Percentiles rank a stretch among this genome's conserved stretches.
These are phyloP conservation scores for Staphylotrichum longicolle DNA, from an alignment of 495 filamentous ascomycete genomes.

Conservation along the genomic window DNA sequence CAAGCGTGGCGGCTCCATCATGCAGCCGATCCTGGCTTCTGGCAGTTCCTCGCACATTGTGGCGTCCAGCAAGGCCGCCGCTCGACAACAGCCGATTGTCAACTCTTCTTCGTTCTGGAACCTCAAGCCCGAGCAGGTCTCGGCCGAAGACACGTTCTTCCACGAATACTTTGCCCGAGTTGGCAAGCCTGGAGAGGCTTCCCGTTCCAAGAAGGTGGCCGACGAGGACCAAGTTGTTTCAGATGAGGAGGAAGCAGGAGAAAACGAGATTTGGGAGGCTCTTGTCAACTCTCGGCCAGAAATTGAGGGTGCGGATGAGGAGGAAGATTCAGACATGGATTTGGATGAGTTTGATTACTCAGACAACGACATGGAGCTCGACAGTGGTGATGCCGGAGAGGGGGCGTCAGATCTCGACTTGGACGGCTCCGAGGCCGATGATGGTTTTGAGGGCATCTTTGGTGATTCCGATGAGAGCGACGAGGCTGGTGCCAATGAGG, in stretches of 20 bases:
- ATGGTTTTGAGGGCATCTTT: slow-evolving; percentile 40
- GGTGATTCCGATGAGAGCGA: slow-evolving; percentile 44
- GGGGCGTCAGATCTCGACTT: slow-evolving; percentile 43
- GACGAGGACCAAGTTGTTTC: slow-evolving; percentile 41
- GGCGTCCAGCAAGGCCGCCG: slow-evolving; percentile 52
- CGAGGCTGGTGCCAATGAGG: slow-evolving; percentile 43
- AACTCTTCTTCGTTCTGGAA: slow-evolving; percentile 93
- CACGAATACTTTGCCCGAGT: slow-evolving; percentile 88
- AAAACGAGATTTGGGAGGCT: slow-evolving; percentile 90
- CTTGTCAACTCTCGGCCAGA: slow-evolving; percentile 61
- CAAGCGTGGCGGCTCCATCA: slow-evolving; percentile 77
- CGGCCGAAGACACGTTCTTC: slow-evolving; percentile 94
- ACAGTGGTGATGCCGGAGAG: slow-evolving; percentile 15
- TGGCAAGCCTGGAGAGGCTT: slow-evolving; percentile 58
- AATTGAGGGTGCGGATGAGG: slow-evolving; percentile 56
- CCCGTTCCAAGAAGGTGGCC: slow-evolving; percentile 56
- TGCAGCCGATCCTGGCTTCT: slow-evolving; percentile 82
- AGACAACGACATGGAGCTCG: slow-evolving; percentile 48
- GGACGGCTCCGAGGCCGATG: slow-evolving; percentile 42
- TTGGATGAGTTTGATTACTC: slow-evolving; percentile 49
- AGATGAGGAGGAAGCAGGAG: slow-evolving; percentile 51
- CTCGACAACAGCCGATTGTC: slow-evolving; percentile 55
- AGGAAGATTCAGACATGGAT: slow-evolving; percentile 49
- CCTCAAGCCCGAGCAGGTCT: slow-evolving; percentile 79
- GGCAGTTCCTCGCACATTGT: slow-evolving; percentile 62